Conservation (phyloP, 129 eudicot genomes). For the Mikania micrantha region DNA sequence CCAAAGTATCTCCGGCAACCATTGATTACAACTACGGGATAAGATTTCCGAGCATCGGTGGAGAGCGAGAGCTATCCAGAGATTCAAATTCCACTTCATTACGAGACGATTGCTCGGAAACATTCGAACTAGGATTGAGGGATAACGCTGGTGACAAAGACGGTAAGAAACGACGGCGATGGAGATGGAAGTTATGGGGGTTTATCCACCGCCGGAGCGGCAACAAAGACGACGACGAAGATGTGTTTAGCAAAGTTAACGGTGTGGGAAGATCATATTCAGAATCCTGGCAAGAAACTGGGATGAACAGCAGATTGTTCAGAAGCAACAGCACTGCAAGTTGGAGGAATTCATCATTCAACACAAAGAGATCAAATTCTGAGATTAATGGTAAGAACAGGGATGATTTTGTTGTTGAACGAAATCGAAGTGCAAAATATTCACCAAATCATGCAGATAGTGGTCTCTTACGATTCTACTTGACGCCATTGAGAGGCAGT, state of each 20-base stretch:
- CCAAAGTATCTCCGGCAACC: slow-evolving; percentile 58
- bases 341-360: slow-evolving; percentile 66
- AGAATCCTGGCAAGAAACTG: slow-evolving; percentile 71
- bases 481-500: slow-evolving; percentile 71
- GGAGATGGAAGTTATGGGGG: slow-evolving; percentile 92
- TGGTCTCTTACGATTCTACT: slow-evolving; percentile 68
- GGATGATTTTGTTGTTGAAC: slow-evolving; percentile 65
- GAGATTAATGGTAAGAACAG: slow-evolving; percentile 46
- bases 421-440: slow-evolving; percentile 79
- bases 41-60: slow-evolving; percentile 27
- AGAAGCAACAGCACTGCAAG: slow-evolving; percentile 92
- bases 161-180: slow-evolving; percentile 51
- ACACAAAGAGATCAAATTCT: slow-evolving; percentile 39
- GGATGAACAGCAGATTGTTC: slow-evolving; percentile 37
- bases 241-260: slow-evolving; percentile 42
- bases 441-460: slow-evolving; percentile 67
- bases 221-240: slow-evolving; percentile 52
- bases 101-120: slow-evolving; percentile 74
- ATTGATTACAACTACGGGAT: slow-evolving; percentile 43
- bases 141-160: slow-evolving; percentile 69
- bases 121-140: slow-evolving; percentile 59
- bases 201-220: slow-evolving; percentile 51
- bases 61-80: slow-evolving; percentile 46
- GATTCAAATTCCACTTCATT: slow-evolving; percentile 60
- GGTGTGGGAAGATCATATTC: slow-evolving; percentile 82